phyloP scores from a whole-genome alignment of 192 early-diverging fungal species.

The Chytriomyces hyalinus region DNA sequence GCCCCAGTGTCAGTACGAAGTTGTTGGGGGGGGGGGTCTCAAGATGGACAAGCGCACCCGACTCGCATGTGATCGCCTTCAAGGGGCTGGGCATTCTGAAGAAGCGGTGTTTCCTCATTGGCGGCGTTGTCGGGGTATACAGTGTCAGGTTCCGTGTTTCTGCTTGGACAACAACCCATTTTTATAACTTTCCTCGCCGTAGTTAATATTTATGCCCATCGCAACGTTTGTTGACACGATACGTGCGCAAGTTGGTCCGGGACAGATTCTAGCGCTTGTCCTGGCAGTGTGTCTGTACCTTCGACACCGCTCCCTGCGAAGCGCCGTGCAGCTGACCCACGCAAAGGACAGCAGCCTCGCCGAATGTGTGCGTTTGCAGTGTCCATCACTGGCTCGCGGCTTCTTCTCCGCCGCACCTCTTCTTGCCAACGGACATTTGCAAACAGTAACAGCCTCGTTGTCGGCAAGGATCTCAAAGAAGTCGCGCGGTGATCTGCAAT shows the following conservation, averaged over 20 bases:
- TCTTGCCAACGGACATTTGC: conserved; percentile 20
- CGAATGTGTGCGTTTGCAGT: conserved; percentile 10
- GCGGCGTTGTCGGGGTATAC: neutral
- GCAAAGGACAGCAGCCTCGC: conserved; percentile 20
- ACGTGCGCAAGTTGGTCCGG: neutral
- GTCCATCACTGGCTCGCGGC: conserved; percentile 12
- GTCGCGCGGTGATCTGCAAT: neutral
- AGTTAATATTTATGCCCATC: neutral
- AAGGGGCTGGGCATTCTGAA: neutral
- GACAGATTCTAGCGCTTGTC: neutral
- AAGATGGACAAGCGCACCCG: neutral
- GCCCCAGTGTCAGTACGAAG: neutral
- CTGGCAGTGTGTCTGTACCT: neutral
- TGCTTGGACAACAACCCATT: neutral
- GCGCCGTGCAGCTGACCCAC: neutral
- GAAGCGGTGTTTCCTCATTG: neutral
- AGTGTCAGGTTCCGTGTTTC: neutral
- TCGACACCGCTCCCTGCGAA: neutral
- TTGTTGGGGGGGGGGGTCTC: neutral
- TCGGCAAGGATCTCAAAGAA: conserved; percentile 50
- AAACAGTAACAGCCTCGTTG: conserved; percentile 43
- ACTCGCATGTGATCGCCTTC: neutral
- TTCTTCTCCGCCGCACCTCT: conserved; percentile 43
- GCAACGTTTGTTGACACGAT: neutral
- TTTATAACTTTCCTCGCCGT: neutral